Percentiles rank a stretch among this genome's conserved stretches.
phyloP scores from a whole-genome alignment of 2,329 filamentous ascomycete species.

The Mollisiaceae sp. region DNA sequence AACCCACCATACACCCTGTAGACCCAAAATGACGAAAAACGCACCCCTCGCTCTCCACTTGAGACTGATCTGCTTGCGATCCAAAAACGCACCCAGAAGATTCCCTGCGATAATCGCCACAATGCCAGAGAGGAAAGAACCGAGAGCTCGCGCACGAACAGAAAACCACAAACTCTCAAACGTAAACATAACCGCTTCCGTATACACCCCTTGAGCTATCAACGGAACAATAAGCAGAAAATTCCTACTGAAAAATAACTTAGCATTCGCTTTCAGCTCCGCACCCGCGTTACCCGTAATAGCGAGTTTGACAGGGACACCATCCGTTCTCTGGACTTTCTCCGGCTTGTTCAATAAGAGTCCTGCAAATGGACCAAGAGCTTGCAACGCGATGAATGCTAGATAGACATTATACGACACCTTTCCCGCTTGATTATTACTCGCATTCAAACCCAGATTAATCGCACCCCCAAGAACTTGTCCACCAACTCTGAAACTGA shows the following conservation, averaged over 20 bases:
- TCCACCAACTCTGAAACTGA: conserved; percentile 61
- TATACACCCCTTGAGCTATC: conserved; percentile 73
- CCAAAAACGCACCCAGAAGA: conserved; percentile 55
- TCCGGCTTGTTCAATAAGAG: conserved; percentile 65
- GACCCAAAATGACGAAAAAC: conserved; percentile 37
- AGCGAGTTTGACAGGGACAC: conserved; percentile 61
- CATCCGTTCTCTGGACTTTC: conserved; percentile 69
- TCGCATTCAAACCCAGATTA: conserved; percentile 68
- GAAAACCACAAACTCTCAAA: conserved; percentile 72
- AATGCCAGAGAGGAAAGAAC: conserved; percentile 72
- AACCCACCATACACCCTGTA: conserved; percentile 74
- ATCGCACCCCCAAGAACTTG: conserved; percentile 76
- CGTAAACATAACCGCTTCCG: conserved; percentile 75
- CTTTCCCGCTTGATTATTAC: conserved; percentile 61
- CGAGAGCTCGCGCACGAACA: conserved; percentile 71
- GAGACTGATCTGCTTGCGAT: conserved; percentile 30
- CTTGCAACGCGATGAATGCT: conserved; percentile 74
- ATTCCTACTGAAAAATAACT: conserved; percentile 62
- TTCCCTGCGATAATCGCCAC: conserved; percentile 70
- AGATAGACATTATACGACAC: conserved; percentile 73
- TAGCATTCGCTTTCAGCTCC: conserved; percentile 65
- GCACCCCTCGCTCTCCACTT: conserved; percentile 38
- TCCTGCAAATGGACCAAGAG: conserved; percentile 66
- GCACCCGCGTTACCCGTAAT: conserved; percentile 61
- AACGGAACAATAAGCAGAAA: conserved; percentile 70